phyloP scores from a whole-genome alignment of 1,139 yeast species.

The Candida pseudoviswanathii region DNA sequence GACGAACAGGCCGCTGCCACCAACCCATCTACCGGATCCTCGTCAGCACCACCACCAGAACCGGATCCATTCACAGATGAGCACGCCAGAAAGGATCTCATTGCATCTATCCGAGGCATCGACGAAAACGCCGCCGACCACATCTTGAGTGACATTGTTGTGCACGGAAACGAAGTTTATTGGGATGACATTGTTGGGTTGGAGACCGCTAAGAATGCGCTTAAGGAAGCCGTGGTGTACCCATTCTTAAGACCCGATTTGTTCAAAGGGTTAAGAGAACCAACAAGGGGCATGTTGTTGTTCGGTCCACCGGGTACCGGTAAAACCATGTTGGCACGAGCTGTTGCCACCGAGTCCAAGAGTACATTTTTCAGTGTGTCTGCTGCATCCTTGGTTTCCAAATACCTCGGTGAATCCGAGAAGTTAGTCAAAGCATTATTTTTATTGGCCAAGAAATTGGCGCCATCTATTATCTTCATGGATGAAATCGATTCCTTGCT shows the following conservation, averaged over 20 bases:
- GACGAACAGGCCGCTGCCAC: neutral
- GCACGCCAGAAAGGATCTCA: slow-evolving; percentile 61
- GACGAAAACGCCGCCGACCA: slow-evolving; percentile 53
- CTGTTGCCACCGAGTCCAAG: slow-evolving; percentile 95
- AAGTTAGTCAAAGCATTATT: slow-evolving; percentile 90
- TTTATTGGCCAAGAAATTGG: slow-evolving; percentile 77
- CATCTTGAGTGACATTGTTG: slow-evolving; percentile 87
- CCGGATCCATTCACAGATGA: slow-evolving; percentile 45
- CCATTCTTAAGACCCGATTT: slow-evolving; percentile 94
- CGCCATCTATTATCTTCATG: slow-evolving; percentile 86
- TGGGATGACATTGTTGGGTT: slow-evolving; percentile 98
- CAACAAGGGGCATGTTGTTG: slow-evolving; percentile 92
- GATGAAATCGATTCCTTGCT: slow-evolving; percentile 86
- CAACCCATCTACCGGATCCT: neutral
- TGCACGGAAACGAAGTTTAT: slow-evolving; percentile 91
- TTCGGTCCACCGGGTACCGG: slow-evolving; percentile 99
- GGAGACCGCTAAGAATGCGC: slow-evolving; percentile 83
- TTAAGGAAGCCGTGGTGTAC: slow-evolving; percentile 95
- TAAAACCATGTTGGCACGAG: slow-evolving; percentile 95
- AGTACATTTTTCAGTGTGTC: slow-evolving; percentile 93
- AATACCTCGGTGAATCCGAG: slow-evolving; percentile 91
- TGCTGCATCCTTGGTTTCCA: slow-evolving; percentile 90
- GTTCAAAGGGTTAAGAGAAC: slow-evolving; percentile 89
- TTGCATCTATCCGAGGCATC: slow-evolving; percentile 41
- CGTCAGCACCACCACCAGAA: neutral